A percentile compares a stretch with the other conserved stretches of the same genome.
These are phyloP conservation scores for Trapa bicornis DNA, from an alignment of 345 rosid species.

Conservation along the genomic window DNA sequence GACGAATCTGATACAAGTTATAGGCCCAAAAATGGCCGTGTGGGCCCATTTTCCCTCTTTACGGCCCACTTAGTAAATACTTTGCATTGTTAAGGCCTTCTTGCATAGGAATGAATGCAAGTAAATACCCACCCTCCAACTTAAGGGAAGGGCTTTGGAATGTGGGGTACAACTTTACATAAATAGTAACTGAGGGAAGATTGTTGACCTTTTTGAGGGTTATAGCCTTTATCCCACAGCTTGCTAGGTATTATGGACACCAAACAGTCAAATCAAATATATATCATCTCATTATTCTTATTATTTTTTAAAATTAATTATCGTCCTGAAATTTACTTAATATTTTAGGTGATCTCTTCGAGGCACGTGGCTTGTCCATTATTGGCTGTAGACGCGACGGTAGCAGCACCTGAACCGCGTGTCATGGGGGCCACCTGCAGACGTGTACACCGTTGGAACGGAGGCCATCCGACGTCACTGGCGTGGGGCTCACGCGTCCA, in stretches of 20 bases:
- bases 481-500: neutral
- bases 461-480: conserved; percentile 13
- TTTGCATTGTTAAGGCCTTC: neutral
- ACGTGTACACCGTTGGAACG: conserved; percentile 30
- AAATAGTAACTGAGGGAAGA: conserved; percentile 1
- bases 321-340: too few species aligned
- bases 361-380: conserved; percentile 5
- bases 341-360: neutral
- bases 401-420: conserved; percentile 14
- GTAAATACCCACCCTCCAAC: too few species aligned
- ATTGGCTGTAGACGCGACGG: conserved; percentile 8
- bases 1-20: too few species aligned
- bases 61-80: neutral
- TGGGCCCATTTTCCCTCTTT: neutral
- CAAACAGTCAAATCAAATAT: too few species aligned
- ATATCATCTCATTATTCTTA: too few species aligned
- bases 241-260: too few species aligned
- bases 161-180: neutral
- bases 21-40: neutral
- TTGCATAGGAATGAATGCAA: too few species aligned
- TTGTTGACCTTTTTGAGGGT: neutral
- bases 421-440: conserved; percentile 6
- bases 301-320: too few species aligned
- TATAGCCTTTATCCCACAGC: neutral
- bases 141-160: neutral